These are phyloP conservation scores for Teunomyces kruisii DNA, from an alignment of 805 yeast genomes.

Conservation along the genomic window DNA sequence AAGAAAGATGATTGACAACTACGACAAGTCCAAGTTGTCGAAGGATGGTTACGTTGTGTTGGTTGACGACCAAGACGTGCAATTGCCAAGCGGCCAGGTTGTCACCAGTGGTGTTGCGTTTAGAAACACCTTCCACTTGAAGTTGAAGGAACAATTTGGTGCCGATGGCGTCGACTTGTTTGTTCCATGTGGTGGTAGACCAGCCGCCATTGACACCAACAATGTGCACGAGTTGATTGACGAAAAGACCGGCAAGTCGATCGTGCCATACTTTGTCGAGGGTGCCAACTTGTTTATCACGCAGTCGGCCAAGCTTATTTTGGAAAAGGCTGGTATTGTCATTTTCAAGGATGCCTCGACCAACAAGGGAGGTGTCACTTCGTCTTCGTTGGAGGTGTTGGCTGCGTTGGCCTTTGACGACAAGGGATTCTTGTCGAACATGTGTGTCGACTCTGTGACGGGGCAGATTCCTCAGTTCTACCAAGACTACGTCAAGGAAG, in stretches of 20 bases:
- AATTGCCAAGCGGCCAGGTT: constrained; percentile 71
- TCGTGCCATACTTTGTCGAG: constrained; percentile 88
- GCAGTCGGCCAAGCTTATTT: constrained; percentile 83
- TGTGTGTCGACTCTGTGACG: constrained; percentile 66
- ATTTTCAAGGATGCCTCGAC: constrained; percentile 95
- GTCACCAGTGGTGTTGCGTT: constrained; percentile 84
- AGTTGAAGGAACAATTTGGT: constrained; percentile 61
- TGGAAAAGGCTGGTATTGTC: constrained; percentile 84
- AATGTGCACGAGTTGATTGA: constrained; percentile 75
- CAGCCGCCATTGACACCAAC: constrained; percentile 88
- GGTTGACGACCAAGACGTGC: constrained; percentile 80
- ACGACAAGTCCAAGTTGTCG: constrained; percentile 65
- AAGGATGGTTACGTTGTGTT: constrained; percentile 76
- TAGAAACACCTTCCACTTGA: constrained; percentile 87
- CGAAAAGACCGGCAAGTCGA: constrained; percentile 69
- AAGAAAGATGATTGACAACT: constrained; percentile 72
- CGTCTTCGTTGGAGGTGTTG: constrained; percentile 91
- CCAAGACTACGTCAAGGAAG: constrained; percentile 78
- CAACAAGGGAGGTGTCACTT: constrained; percentile 98
- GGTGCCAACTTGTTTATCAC: constrained; percentile 97
- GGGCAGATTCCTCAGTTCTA: constrained; percentile 69
- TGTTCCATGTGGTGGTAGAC: constrained; percentile 99
- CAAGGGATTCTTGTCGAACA: constrained; percentile 70
- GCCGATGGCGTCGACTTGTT: constrained; percentile 70
- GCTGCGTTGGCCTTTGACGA: constrained; percentile 93